These are phyloP conservation scores for Talaromyces sp. DNA, from an alignment of 2,329 filamentous ascomycete genomes.

Conservation along the genomic window DNA sequence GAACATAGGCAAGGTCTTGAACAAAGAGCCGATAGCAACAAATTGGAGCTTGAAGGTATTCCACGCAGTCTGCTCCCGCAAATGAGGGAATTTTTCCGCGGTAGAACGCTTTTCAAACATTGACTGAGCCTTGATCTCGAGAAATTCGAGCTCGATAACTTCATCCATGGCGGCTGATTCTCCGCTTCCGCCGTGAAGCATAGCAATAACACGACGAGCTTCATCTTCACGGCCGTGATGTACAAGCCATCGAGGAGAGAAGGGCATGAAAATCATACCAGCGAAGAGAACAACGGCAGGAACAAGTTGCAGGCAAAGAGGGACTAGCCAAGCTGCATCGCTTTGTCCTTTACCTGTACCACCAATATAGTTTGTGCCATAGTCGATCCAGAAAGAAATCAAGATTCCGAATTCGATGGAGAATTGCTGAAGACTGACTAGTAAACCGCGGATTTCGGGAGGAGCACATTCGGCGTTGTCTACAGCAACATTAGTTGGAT, in stretches of 20 bases:
- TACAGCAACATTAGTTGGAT: conserved; percentile 48
- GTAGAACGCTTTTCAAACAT: conserved; percentile 72
- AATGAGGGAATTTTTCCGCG: conserved; percentile 64
- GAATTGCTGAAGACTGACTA: conserved; percentile 64
- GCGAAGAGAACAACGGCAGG: conserved; percentile 64
- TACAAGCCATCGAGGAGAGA: conserved; percentile 71
- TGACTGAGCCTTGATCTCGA: conserved; percentile 78
- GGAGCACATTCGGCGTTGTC: conserved; percentile 44
- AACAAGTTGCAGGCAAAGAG: conserved; percentile 52
- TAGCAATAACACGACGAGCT: conserved; percentile 60
- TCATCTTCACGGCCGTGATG: conserved; percentile 68
- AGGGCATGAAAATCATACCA: conserved; percentile 80
- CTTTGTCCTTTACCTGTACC: conserved; percentile 59
- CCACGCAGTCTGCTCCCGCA: conserved; percentile 58
- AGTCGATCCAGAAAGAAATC: conserved; percentile 37
- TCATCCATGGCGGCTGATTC: conserved; percentile 56
- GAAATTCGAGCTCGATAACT: conserved; percentile 69
- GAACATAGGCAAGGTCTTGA: conserved; percentile 48
- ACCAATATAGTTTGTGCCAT: conserved; percentile 58
- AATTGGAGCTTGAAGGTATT: conserved; percentile 66
- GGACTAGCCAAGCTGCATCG: conserved; percentile 51
- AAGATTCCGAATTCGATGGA: conserved; percentile 61
- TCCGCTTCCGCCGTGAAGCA: conserved; percentile 58
- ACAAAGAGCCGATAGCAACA: conserved; percentile 29
- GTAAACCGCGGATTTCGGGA: conserved; percentile 63